phyloP scores from a whole-genome alignment of 2,329 filamentous ascomycete species.

The Xylariaceae sp. region DNA sequence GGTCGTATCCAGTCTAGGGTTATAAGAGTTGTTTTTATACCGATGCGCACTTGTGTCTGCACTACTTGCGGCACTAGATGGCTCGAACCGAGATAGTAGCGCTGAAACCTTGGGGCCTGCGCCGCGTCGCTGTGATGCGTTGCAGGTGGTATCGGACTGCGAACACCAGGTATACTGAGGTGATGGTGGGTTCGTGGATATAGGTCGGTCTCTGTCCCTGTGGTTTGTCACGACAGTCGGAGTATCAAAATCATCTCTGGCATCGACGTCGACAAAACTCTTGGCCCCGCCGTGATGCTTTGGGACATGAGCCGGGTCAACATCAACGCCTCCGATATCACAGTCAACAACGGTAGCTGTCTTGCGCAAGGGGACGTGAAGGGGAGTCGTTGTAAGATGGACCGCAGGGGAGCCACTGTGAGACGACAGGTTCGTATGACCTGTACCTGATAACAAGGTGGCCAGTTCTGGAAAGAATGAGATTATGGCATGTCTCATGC shows the following conservation, averaged over 20 bases:
- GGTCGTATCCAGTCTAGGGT: slow-evolving; percentile 7
- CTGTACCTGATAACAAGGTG: slow-evolving; percentile 11
- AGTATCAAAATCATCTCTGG: background rate
- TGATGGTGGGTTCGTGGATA: background rate
- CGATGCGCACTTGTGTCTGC: slow-evolving; percentile 10
- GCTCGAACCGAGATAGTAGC: slow-evolving; percentile 35
- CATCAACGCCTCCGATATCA: no score
- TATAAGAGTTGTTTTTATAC: slow-evolving; percentile 2
- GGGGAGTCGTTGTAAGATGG: slow-evolving; percentile 14
- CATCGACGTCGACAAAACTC: background rate
- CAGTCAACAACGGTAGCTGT: background rate
- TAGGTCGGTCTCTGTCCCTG: background rate
- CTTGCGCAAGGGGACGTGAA: slow-evolving; percentile 15
- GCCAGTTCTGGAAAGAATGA: background rate
- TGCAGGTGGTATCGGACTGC: slow-evolving; percentile 3
- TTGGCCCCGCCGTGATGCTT: no score
- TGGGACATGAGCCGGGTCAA: no score
- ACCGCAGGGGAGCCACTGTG: slow-evolving; percentile 1
- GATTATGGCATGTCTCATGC: slow-evolving; percentile 13
- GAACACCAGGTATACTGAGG: background rate
- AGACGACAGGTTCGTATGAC: slow-evolving; percentile 3
- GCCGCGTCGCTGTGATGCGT: slow-evolving; percentile 15
- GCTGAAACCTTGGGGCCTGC: slow-evolving; percentile 24
- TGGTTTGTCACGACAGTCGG: background rate
- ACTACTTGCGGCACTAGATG: slow-evolving; percentile 27